Base-by-base conservation (phyloP, 2,329 filamentous ascomycete species). In the Delphinella strobiligena region DNA sequence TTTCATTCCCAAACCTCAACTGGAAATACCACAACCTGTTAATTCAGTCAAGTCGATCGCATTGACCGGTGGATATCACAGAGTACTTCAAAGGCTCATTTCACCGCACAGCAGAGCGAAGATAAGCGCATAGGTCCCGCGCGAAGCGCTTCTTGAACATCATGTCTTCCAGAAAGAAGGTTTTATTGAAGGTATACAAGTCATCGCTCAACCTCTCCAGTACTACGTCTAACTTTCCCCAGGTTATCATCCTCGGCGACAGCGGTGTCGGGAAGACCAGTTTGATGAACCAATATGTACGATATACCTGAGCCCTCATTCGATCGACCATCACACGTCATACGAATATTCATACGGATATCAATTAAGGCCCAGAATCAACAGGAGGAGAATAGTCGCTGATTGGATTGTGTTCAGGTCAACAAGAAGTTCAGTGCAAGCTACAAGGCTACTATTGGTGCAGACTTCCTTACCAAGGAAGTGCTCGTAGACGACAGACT, bases 221-320 rank as follows among this genome's bases (percentile, higher is more conserved):
- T n/a, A n/a, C n/a, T 19, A 4, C 12, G 5, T 18, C 22, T 43
- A 36, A 33, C 48, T 51, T 32, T 34, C 9, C 41, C 43, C 55
- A 96, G 89, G 88, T 98, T 58, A 98, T 98, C 58, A 96, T 98
- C 67, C 80, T 98, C 53, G 91, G 91, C 54, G 91, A 98, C 65
- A 96, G 89, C 65, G 91, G 91, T 68, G 91, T 98, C 47, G 91
- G 91, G 62, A 98, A 98, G 75, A 98, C 91, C 46, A 95, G 87
- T 66, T 79, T 98, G 76, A 98, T 98, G 91, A 98, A 98, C 70
- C 91, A 98, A 96, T 98, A 96, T 84, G 91, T 96, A 78, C 63
- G 83, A 54, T 42, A 35, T 4, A 38, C 22, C 44, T 37, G n/a
- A n/a, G n/a, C n/a, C n/a, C n/a, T n/a, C n/a, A n/a, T n/a, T 38